phyloP scores from a whole-genome alignment of 257 asterid species.

The Galeopsis tetrahit region DNA sequence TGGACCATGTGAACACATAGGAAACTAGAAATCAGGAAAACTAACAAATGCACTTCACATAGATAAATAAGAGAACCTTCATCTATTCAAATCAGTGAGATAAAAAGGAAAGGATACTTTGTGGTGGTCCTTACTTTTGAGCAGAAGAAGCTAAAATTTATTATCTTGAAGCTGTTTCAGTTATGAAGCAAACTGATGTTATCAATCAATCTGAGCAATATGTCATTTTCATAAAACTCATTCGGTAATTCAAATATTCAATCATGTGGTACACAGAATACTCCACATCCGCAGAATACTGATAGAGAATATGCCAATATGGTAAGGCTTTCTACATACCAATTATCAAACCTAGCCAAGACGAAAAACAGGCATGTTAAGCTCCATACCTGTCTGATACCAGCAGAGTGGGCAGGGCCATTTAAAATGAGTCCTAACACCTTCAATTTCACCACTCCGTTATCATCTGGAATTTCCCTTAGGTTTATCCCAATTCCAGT shows the following conservation, averaged over 20 bases:
- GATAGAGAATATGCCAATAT: background rate
- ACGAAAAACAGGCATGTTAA: slow-evolving; percentile 22
- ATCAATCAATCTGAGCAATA: slow-evolving; percentile 4
- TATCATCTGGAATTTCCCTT: slow-evolving; percentile 85
- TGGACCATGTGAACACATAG: slow-evolving; percentile 5
- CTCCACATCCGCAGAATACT: background rate
- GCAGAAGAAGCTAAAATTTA: slow-evolving; percentile 22
- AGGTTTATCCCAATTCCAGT: slow-evolving; percentile 94
- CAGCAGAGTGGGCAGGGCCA: slow-evolving; percentile 93
- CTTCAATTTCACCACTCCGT: slow-evolving; percentile 72
- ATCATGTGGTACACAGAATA: background rate
- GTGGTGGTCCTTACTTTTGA: slow-evolving; percentile 12
- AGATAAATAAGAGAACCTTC: slow-evolving; percentile 23
- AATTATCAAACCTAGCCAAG: slow-evolving; percentile 6
- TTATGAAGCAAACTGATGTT: slow-evolving; percentile 14
- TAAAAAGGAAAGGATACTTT: background rate
- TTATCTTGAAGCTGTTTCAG: slow-evolving; percentile 6
- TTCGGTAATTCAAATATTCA: background rate
- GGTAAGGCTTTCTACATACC: slow-evolving; percentile 9
- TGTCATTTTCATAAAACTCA: background rate
- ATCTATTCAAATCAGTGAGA: slow-evolving; percentile 20
- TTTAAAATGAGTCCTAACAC: slow-evolving; percentile 93
- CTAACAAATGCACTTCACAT: slow-evolving; percentile 2
- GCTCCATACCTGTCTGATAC: slow-evolving; percentile 84
- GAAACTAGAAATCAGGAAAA: slow-evolving; percentile 24